Evolutionary conservation across 2,329 filamentous ascomycete genomes (phyloP).

Genomic region (Pseudofabraea citricarpa): DNA sequence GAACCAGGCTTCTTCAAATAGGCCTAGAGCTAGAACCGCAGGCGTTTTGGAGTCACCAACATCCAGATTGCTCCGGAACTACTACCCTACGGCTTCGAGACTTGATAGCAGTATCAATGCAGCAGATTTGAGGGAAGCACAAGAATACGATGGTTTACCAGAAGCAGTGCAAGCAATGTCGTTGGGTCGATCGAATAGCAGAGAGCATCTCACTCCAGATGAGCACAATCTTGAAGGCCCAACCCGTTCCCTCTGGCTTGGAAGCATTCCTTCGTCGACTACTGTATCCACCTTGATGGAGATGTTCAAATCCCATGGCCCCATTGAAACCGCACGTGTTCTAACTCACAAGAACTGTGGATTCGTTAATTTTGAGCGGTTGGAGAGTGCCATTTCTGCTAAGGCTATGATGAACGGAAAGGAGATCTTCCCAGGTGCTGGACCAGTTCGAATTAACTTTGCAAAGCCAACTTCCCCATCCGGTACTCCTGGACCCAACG

Average conservation of each 20-base stretch:
- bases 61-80: slow-evolving; percentile 55
- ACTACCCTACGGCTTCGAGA: slow-evolving; percentile 70
- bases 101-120: slow-evolving; percentile 73
- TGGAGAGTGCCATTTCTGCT: slow-evolving; percentile 87
- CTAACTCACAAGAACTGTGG: slow-evolving; percentile 98
- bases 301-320: slow-evolving; percentile 91
- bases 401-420: slow-evolving; percentile 89
- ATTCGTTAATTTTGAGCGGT: slow-evolving; percentile 93
- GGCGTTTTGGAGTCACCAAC: slow-evolving; percentile 70
- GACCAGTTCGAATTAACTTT: slow-evolving; percentile 92
- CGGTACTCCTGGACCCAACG: slow-evolving; percentile 83
- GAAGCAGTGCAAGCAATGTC: slow-evolving; percentile 80
- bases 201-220: slow-evolving; percentile 64
- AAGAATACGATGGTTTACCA: slow-evolving; percentile 74
- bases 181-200: slow-evolving; percentile 60
- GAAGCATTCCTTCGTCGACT: slow-evolving; percentile 94
- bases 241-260: slow-evolving; percentile 92
- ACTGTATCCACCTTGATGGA: slow-evolving; percentile 92
- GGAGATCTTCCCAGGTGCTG: slow-evolving; percentile 96
- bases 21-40: slow-evolving; percentile 85
- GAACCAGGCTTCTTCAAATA: slow-evolving; percentile 72
- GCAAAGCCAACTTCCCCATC: slow-evolving; percentile 91
- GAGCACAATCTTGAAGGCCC: slow-evolving; percentile 79
- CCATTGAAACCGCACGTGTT: slow-evolving; percentile 86
- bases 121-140: slow-evolving; percentile 72